These are phyloP conservation scores for Dictyostelium discoideum DNA, from an alignment of 78 protist genomes.

Conservation along the genomic window dicty_2.7 NC_007091.3:5026001-5026500, in stretches of 20 bases:
- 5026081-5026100: too few species aligned
- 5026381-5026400: not conserved
- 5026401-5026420: too few species aligned
- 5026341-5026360: not conserved
- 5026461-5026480: not conserved
- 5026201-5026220: not conserved
- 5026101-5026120: not conserved
- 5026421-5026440: not conserved
- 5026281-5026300: not conserved
- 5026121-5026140: not conserved
- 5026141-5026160: too few species aligned
- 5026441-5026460: not conserved
- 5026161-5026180: too few species aligned
- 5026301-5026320: too few species aligned
- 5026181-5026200: not conserved
- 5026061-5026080: not conserved
- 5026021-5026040: too few species aligned
- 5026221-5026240: not conserved
- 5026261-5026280: not conserved
- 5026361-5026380: not conserved
- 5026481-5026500: constrained; percentile 58
- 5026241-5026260: not conserved
- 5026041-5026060: too few species aligned
- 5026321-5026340: not conserved
- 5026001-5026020: too few species aligned